phyloP scores from a whole-genome alignment of 768 basidiomycete species.

The Cantharellus anzutake region DNA sequence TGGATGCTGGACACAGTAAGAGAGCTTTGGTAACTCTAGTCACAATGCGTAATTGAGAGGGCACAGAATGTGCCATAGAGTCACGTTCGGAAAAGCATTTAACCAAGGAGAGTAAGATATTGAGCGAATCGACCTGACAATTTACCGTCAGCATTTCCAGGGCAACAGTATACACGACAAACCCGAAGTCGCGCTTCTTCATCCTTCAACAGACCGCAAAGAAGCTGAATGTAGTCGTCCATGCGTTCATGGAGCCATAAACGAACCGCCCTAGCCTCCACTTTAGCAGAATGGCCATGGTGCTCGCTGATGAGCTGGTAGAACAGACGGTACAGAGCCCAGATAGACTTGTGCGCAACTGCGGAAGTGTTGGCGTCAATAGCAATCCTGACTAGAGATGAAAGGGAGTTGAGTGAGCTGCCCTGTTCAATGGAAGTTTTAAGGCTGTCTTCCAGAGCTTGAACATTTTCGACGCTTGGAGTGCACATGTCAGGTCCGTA shows the following conservation, averaged over 20 bases:
- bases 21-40: conserved; percentile 40
- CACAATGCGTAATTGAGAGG: conserved; percentile 35
- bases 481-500: too few species aligned
- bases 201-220: conserved; percentile 54
- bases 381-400: too few species aligned
- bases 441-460: too few species aligned
- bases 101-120: conserved; percentile 58
- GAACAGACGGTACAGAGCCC: conserved; percentile 67
- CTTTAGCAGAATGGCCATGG: conserved; percentile 29
- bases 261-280: conserved; percentile 40
- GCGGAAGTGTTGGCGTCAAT: conserved; percentile 25
- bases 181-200: conserved; percentile 61
- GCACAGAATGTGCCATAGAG: conserved; percentile 16
- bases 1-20: conserved; percentile 39
- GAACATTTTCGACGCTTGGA: too few species aligned
- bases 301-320: conserved; percentile 39
- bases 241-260: conserved; percentile 67
- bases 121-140: conserved; percentile 42
- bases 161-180: conserved; percentile 14
- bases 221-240: conserved; percentile 45
- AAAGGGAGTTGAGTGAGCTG: too few species aligned
- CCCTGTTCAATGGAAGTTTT: too few species aligned
- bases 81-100: conserved; percentile 45
- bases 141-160: conserved; percentile 2
- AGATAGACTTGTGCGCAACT: conserved; percentile 54